phyloP scores from a whole-genome alignment of 306 rosid species.

The Canavalia gladiata region DNA sequence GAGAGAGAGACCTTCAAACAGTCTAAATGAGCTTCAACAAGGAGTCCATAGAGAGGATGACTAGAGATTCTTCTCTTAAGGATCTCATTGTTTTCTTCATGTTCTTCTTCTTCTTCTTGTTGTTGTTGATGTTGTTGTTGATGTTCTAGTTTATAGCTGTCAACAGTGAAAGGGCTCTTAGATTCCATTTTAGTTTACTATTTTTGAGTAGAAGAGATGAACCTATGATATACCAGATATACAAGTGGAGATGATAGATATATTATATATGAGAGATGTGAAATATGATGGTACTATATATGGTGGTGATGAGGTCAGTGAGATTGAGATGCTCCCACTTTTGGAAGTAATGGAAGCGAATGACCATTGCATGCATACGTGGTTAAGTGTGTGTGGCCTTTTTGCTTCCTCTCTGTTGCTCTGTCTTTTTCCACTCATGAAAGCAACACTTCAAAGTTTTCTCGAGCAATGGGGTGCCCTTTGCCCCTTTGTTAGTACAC shows the following conservation, averaged over 20 bases:
- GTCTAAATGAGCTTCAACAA: slow-evolving; percentile 75
- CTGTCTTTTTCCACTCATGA: slow-evolving; percentile 69
- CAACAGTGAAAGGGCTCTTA: slow-evolving; percentile 34
- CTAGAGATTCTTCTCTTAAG: slow-evolving; percentile 79
- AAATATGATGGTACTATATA: slow-evolving; percentile 19
- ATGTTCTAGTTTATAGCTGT: slow-evolving; percentile 39
- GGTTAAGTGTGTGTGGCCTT: slow-evolving; percentile 57
- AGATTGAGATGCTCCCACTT: slow-evolving; percentile 69
- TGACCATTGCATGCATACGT: slow-evolving; percentile 69
- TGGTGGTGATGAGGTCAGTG: slow-evolving; percentile 54
- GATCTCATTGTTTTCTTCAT: slow-evolving; percentile 55
- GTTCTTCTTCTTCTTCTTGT: background rate
- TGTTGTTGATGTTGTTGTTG: slow-evolving; percentile 28
- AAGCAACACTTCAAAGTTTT: slow-evolving; percentile 75
- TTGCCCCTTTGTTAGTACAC: slow-evolving; percentile 51
- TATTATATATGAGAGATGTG: background rate
- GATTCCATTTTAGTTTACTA: slow-evolving; percentile 59
- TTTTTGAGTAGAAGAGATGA: slow-evolving; percentile 43
- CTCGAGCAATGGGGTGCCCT: slow-evolving; percentile 71
- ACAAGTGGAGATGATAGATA: background rate
- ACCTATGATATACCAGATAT: slow-evolving; percentile 48
- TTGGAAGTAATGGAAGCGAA: slow-evolving; percentile 64
- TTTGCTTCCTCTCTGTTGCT: slow-evolving; percentile 52
- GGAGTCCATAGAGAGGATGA: slow-evolving; percentile 75
- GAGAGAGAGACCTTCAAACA: slow-evolving; percentile 74